These are phyloP conservation scores for Botryosphaeria dothidea DNA, from an alignment of 2,329 filamentous ascomycete genomes.

Conservation along the genomic window DNA sequence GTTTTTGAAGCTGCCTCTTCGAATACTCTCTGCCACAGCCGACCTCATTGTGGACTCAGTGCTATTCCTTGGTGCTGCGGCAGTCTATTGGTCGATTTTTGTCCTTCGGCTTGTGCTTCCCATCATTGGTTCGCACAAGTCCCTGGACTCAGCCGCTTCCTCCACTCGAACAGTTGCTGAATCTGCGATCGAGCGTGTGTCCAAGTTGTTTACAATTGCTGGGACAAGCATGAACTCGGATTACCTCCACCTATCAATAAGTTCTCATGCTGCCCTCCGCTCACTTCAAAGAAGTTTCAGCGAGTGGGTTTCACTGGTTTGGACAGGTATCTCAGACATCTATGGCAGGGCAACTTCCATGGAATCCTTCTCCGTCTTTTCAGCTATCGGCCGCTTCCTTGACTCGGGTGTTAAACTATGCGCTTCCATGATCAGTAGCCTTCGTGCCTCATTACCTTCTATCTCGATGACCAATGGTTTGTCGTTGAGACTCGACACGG, in stretches of 20 bases:
- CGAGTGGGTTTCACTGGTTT: neutral
- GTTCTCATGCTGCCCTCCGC: conserved; percentile 39
- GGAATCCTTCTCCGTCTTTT: conserved; percentile 14
- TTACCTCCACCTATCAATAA: conserved; percentile 38
- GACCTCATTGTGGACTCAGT: conserved; percentile 76
- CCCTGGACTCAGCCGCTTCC: conserved; percentile 3
- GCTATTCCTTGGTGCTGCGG: conserved; percentile 63
- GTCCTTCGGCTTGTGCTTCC: conserved; percentile 25
- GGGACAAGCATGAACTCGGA: conserved; percentile 32
- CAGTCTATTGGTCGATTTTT: conserved; percentile 42
- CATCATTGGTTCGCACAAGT: conserved; percentile 19
- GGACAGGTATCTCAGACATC: neutral
- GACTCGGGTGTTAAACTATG: neutral
- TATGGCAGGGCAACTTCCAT: neutral
- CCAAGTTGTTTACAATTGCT: conserved; percentile 31
- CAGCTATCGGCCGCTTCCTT: neutral
- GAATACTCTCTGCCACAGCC: conserved; percentile 70
- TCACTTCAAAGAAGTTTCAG: conserved; percentile 29
- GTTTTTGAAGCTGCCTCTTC: conserved; percentile 67
- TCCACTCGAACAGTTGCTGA: conserved; percentile 30
- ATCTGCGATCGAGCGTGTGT: conserved; percentile 37
- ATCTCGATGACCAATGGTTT: conserved; percentile 33
- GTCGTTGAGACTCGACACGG: conserved; percentile 37
- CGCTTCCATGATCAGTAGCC: neutral
- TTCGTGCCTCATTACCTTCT: conserved; percentile 14